Percentiles rank a stretch among this genome's conserved stretches.
Conservation (phyloP, 2,329 filamentous ascomycete species). For the Diaporthe citri region DNA sequence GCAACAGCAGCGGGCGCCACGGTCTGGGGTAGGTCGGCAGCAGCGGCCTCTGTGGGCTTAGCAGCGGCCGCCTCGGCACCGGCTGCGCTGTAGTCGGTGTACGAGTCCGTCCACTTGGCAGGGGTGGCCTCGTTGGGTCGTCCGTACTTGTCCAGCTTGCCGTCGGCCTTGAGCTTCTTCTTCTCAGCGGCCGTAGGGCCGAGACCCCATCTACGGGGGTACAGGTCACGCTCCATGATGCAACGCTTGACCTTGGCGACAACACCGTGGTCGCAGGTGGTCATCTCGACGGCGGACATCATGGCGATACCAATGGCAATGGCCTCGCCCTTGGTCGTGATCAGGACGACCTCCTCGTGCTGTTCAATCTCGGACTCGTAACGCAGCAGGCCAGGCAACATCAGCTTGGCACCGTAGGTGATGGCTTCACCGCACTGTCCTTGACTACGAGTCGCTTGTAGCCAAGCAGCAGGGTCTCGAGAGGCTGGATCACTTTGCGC, state of each 20-base stretch:
- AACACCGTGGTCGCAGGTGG: constrained; percentile 95
- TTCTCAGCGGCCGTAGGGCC: constrained; percentile 95
- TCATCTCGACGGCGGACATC: constrained; percentile 98
- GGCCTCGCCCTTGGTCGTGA: constrained; percentile 99
- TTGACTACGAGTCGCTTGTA: constrained; percentile 99
- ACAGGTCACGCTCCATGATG: constrained; percentile 99
- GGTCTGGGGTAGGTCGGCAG: constrained; percentile 56
- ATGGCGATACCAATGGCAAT: constrained; percentile 96
- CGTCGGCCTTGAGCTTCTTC: constrained; percentile 99
- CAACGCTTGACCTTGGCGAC: constrained; percentile 99
- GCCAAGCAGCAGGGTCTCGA: constrained; percentile 90
- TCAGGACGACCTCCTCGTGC: constrained; percentile 95
- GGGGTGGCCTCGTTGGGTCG: constrained; percentile 93
- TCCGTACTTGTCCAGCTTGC: constrained; percentile 98
- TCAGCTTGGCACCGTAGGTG: constrained; percentile 98
- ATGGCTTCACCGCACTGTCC: constrained; percentile 97
- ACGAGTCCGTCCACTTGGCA: constrained; percentile 90
- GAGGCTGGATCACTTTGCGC: constrained; percentile 88
- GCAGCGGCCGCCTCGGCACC: constrained; percentile 55
- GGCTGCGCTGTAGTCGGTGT: constrained; percentile 85
- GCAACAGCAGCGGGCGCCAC: constrained; percentile 51
- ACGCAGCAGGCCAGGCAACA: constrained; percentile 95
- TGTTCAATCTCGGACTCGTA: constrained; percentile 94
- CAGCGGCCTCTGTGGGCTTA: constrained; percentile 56
- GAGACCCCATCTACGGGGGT: constrained; percentile 96